Evolutionary conservation across 169 alveolate genomes (phyloP).

Genomic region (Cyclospora cayetanensis): DNA sequence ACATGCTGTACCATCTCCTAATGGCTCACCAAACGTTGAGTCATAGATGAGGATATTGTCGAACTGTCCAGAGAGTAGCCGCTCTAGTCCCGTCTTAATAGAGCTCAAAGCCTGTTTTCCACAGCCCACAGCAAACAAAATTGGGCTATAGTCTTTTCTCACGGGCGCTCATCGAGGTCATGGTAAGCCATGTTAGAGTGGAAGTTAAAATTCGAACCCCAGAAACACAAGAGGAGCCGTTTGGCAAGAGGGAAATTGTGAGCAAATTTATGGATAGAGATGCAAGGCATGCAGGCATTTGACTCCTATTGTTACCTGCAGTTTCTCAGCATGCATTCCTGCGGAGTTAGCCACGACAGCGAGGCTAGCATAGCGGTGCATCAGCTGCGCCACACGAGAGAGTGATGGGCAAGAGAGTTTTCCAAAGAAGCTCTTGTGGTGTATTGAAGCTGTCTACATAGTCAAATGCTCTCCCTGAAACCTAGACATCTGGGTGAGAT

Average conservation of each 20-base stretch:
- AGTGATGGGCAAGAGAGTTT: not conserved
- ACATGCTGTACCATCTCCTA: too few species aligned
- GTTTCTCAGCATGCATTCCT: not conserved
- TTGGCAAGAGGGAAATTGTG: not conserved
- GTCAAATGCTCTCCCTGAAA: not conserved
- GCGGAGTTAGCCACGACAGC: conserved; percentile 15
- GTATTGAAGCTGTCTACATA: too few species aligned
- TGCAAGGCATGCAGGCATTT: not conserved
- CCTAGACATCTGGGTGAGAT: not conserved
- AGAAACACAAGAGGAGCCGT: not conserved
- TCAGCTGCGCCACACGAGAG: not conserved
- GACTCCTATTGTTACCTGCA: not conserved
- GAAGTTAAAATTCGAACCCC: not conserved
- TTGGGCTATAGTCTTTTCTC: too few species aligned
- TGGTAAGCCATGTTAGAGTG: too few species aligned
- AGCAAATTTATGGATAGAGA: not conserved
- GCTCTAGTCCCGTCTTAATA: conserved; percentile 24
- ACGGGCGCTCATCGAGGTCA: too few species aligned
- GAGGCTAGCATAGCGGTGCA: conserved; percentile 57
- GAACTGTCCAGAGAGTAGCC: conserved; percentile 7
- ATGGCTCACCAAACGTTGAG: conserved; percentile 44
- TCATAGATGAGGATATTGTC: conserved; percentile 51
- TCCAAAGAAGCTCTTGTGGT: too few species aligned
- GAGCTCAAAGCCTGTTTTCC: not conserved
- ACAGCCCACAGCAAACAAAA: too few species aligned